Evolutionary conservation across 352 stramenopile genomes (phyloP).

Genomic region (Pythium oligandrum): DNA sequence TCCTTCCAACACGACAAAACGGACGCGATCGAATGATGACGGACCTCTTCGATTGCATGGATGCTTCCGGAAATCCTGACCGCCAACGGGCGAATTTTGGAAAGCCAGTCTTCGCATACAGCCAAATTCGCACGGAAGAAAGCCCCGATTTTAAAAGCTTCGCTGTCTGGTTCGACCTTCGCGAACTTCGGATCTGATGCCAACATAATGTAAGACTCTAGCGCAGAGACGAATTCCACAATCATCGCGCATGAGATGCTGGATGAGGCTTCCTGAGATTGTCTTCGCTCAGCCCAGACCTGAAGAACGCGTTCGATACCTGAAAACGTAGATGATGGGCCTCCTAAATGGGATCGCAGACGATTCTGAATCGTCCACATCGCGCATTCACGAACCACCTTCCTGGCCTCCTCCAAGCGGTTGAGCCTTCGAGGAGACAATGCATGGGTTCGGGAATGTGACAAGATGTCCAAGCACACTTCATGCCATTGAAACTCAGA

Average conservation of each 20-base stretch:
- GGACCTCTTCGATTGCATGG: conserved; percentile 6
- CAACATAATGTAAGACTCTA: conserved; percentile 13
- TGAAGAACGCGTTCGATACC: conserved; percentile 65
- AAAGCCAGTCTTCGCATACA: conserved; percentile 24
- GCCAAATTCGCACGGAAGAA: conserved; percentile 24
- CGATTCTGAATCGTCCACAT: conserved; percentile 68
- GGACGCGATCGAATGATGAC: conserved; percentile 10
- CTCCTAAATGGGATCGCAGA: conserved; percentile 71
- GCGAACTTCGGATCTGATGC: conserved; percentile 11
- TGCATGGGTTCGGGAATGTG: conserved; percentile 4
- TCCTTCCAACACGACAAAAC: conserved; percentile 7
- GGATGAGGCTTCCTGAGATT: conserved; percentile 2
- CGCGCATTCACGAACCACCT: conserved; percentile 39
- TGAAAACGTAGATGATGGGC: conserved; percentile 69
- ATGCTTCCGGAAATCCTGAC: conserved; percentile 7
- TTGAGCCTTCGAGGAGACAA: not conserved
- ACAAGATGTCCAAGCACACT: conserved; percentile 6
- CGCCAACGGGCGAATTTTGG: conserved; percentile 10
- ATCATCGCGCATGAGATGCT: conserved; percentile 8
- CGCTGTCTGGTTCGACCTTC: conserved; percentile 12
- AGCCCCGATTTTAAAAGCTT: conserved; percentile 11
- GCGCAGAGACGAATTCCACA: conserved; percentile 20
- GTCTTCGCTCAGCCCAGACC: conserved; percentile 16
- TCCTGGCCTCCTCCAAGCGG: conserved; percentile 8
- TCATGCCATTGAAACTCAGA: conserved; percentile 13